Percentiles rank a stretch among this genome's conserved stretches.
phyloP scores from a whole-genome alignment of 2,329 filamentous ascomycete species.

The Salinomyces thailandicus region DNA sequence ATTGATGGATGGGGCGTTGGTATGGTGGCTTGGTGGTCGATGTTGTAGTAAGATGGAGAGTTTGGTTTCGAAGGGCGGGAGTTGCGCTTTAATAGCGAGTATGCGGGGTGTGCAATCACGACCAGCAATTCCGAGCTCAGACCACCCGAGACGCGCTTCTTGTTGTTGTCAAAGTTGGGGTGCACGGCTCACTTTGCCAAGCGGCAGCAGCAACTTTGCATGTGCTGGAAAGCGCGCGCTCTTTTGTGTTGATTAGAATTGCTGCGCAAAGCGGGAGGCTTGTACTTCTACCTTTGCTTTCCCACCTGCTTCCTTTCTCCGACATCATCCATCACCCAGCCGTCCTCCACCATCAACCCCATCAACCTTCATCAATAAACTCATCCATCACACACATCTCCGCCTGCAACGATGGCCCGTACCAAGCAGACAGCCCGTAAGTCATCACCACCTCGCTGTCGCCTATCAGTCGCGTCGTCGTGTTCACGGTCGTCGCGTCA shows the following conservation, averaged over 20 bases:
- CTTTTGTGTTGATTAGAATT: not conserved
- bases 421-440: constrained; percentile 49
- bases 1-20: constrained; percentile 17
- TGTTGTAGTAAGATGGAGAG: constrained; percentile 17
- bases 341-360: constrained; percentile 8
- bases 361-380: constrained; percentile 9
- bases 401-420: constrained; percentile 36
- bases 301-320: not conserved
- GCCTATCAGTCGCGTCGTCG: constrained; percentile 17
- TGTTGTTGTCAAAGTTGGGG: too few species aligned
- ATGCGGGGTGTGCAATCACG: not conserved
- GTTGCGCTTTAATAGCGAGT: constrained; percentile 1
- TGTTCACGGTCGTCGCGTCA: constrained; percentile 1
- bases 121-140: not conserved
- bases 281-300: constrained; percentile 3
- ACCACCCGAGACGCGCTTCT: too few species aligned
- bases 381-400: constrained; percentile 14
- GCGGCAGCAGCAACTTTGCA: not conserved
- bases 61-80: constrained; percentile 10
- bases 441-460: constrained; percentile 24
- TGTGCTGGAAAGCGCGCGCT: not conserved
- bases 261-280: constrained; percentile 1
- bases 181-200: not conserved
- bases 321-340: constrained; percentile 3
- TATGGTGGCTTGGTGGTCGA: constrained; percentile 14